A percentile compares a stretch with the other conserved stretches of the same genome.
Evolutionary conservation across 495 filamentous ascomycete genomes (phyloP).

Genomic region (Aspergillus cristatus): DNA sequence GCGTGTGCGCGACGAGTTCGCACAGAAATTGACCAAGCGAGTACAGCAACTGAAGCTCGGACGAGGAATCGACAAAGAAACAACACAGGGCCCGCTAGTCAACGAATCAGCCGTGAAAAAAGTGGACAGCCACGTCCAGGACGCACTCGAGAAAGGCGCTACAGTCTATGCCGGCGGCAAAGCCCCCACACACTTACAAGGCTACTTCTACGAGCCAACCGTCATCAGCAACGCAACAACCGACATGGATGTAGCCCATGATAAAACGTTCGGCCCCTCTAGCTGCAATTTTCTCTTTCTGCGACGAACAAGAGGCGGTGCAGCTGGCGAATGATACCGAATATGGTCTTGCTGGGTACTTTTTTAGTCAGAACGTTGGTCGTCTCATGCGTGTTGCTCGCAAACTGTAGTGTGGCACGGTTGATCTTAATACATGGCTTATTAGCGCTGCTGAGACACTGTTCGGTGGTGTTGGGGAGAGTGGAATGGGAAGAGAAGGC

Average conservation of each 20-base stretch:
- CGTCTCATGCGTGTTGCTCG: conserved; percentile 13
- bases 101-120: conserved; percentile 60
- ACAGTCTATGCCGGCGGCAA: conserved; percentile 9
- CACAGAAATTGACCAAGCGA: conserved; percentile 45
- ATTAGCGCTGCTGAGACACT: conserved; percentile 20
- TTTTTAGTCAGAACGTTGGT: conserved; percentile 17
- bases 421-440: conserved; percentile 25
- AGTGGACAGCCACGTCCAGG: conserved; percentile 58
- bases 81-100: conserved; percentile 69
- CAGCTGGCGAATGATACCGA: conserved; percentile 16
- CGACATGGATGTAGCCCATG: conserved; percentile 22
- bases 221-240: conserved; percentile 54
- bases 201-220: conserved; percentile 63
- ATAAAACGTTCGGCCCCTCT: conserved; percentile 29
- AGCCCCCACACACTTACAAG: conserved; percentile 45
- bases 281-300: conserved; percentile 15
- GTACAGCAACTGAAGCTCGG: conserved; percentile 61
- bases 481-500: conserved; percentile 42
- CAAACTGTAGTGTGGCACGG: conserved; percentile 19
- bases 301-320: conserved; percentile 19
- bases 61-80: conserved; percentile 50
- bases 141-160: conserved; percentile 47
- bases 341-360: conserved; percentile 23
- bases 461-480: conserved; percentile 45
- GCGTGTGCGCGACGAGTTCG: conserved; percentile 22